A percentile compares a stretch with the other conserved stretches of the same genome.
Evolutionary conservation across 495 filamentous ascomycete genomes (phyloP).

Genomic region (Penicillium samsonianum): DNA sequence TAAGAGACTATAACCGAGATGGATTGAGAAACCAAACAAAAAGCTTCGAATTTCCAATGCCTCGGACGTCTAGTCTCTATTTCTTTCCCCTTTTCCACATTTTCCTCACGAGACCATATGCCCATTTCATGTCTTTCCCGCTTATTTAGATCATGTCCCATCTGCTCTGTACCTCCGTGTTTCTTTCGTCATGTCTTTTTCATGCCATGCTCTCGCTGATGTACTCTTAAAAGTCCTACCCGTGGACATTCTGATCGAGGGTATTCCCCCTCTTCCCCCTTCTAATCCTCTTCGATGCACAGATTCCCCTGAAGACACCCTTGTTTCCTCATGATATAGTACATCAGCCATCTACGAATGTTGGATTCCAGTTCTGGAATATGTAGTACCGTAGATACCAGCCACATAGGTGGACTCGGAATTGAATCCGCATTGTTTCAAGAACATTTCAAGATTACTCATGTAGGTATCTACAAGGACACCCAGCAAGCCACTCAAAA

Average conservation of each 20-base stretch:
- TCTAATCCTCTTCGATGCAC: conserved; percentile 34
- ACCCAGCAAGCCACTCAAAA: not conserved
- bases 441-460: not conserved
- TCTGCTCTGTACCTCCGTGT: conserved; percentile 11
- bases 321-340: conserved; percentile 27
- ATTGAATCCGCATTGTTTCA: not conserved
- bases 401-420: not conserved
- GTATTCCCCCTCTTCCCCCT: conserved; percentile 9
- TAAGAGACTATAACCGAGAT: conserved; percentile 28
- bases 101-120: conserved; percentile 41
- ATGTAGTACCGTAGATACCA: conserved; percentile 2
- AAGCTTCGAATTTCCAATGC: conserved; percentile 8
- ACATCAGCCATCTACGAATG: conserved; percentile 30
- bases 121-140: conserved; percentile 35
- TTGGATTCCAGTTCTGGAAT: conserved; percentile 11
- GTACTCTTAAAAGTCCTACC: conserved; percentile 37
- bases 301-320: conserved; percentile 33
- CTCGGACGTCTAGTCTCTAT: conserved; percentile 10
- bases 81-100: conserved; percentile 11
- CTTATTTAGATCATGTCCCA: conserved; percentile 33
- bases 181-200: conserved; percentile 13
- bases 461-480: not conserved
- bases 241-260: conserved; percentile 8
- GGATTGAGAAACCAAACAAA: conserved; percentile 8
- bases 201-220: conserved; percentile 29